Conservation (phyloP, 352 stramenopile species). For the Globisporangium parvum region DNA sequence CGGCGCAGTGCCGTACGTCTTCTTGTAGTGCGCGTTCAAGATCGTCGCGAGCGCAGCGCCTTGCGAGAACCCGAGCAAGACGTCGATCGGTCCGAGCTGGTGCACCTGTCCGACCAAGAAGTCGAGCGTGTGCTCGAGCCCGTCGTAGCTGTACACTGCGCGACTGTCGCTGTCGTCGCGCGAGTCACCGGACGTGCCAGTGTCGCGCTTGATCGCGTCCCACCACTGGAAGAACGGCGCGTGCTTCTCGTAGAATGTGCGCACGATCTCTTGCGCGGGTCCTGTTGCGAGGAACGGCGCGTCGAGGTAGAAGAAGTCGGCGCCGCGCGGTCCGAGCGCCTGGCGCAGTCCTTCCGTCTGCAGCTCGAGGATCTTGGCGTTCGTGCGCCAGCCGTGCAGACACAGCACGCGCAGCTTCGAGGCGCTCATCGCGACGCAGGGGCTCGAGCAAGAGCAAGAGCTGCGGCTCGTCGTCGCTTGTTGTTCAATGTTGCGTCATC, state of each 20-base stretch:
- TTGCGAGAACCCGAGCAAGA: slow-evolving; percentile 72
- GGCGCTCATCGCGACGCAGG: neutral
- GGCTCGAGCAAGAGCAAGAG: no score
- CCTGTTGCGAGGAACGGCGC: slow-evolving; percentile 53
- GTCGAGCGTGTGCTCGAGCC: slow-evolving; percentile 57
- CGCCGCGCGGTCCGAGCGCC: slow-evolving; percentile 27
- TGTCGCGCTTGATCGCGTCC: slow-evolving; percentile 43
- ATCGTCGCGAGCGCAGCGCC: slow-evolving; percentile 48
- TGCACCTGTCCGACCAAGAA: slow-evolving; percentile 45
- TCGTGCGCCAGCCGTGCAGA: slow-evolving; percentile 78
- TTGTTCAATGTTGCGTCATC: no score
- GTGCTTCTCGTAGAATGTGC: slow-evolving; percentile 44
- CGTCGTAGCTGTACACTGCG: slow-evolving; percentile 45
- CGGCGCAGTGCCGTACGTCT: slow-evolving; percentile 32
- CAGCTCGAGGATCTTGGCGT: slow-evolving; percentile 44
- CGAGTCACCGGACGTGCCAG: slow-evolving; percentile 1
- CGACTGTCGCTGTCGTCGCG: slow-evolving; percentile 4
- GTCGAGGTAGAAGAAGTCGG: slow-evolving; percentile 64
- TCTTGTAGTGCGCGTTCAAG: slow-evolving; percentile 58
- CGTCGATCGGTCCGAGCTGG: slow-evolving; percentile 44
- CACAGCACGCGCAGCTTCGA: slow-evolving; percentile 66
- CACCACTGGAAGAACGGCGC: slow-evolving; percentile 79
- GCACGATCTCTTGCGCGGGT: slow-evolving; percentile 51
- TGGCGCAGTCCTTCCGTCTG: slow-evolving; percentile 54
- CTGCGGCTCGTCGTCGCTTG: no score